These are phyloP conservation scores for Lepidium aucheri DNA, from an alignment of 345 rosid genomes.

Conservation along the genomic window DNA sequence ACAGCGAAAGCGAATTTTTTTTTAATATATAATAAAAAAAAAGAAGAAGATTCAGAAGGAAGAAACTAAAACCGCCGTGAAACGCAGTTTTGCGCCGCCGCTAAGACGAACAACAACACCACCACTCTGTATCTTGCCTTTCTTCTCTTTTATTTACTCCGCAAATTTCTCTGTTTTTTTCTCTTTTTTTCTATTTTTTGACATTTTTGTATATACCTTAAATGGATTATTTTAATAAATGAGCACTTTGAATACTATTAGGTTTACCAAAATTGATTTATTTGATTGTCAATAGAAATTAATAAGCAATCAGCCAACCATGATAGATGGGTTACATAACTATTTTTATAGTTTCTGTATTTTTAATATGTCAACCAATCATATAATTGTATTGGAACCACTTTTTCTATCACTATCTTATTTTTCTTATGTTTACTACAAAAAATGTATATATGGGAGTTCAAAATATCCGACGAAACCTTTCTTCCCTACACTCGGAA, in stretches of 20 bases:
- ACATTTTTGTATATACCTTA: neutral
- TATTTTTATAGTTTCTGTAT: neutral
- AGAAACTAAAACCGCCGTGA: conserved; percentile 23
- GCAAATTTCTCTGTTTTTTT: conserved; percentile 14
- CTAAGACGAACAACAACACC: conserved; percentile 10
- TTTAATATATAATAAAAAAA: conserved; percentile 3
- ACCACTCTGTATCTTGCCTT: conserved; percentile 26
- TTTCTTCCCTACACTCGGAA: too few relatives aligned
- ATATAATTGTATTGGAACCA: neutral
- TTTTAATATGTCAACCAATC: neutral
- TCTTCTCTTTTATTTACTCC: conserved; percentile 10
- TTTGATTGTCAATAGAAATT: neutral
- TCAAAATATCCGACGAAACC: too few relatives aligned
- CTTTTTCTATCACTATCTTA: neutral
- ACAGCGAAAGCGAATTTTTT: conserved; percentile 14
- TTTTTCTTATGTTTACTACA: too few relatives aligned
- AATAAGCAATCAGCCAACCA: neutral
- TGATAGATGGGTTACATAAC: neutral
- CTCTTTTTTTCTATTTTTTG: neutral
- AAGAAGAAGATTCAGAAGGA: neutral
- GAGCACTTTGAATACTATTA: neutral
- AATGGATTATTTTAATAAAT: neutral
- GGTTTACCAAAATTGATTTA: neutral
- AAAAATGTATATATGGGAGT: too few relatives aligned
- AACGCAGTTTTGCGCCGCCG: conserved; percentile 49